Evolutionary conservation across 768 basidiomycete species (phyloP), one percentile per base, ranked within the genome.

Genomic region (Tremella yokohamensis): DNA sequence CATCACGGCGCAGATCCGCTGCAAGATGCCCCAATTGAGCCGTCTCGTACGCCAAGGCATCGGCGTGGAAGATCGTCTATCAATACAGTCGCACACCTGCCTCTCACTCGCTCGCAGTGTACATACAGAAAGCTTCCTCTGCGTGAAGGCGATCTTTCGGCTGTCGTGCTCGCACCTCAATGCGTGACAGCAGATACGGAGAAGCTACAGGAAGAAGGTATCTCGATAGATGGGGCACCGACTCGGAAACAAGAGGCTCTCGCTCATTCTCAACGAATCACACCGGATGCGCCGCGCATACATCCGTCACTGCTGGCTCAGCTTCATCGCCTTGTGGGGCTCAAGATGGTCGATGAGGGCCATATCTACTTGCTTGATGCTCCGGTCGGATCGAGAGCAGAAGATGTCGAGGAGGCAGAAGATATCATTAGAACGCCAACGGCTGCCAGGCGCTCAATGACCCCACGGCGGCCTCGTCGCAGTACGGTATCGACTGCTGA

Each of bases 91-190:
- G 52, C 51, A 12, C 42, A 56, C 8, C 58, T 54, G 7, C 68
- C 68, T 2, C 57, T 70, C 49, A 75, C 71, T 18, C 66, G 74
- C 18, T 73, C 72, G 0, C 72, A 73, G 22, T 76, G 74, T 57
- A 55, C 40, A 20, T 76, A 76, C 49, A 66, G 68, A 51, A 73
- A 72, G 44, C 61, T 75, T 9, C 58, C 57, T 4, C 56, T 73
- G 2, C 22, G 54, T 0, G 66, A 68, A 16, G 57, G 62, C 20
- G 65, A 61, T 8, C 34, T 62, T 8, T 50, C 60, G 12, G 64
- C 66, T 7, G 56, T 64, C n/a, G 54, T 73, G 0, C 57, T 73
- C 11, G 69, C 62, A 2, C 71, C 71, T 8, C 69, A 70, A 49
- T 73, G 71, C 40, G 54, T 66, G 4, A 34, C 68, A 20, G 55